Conservation (phyloP, 1,139 yeast genomes). For the Candida pseudoviswanathii region DNA sequence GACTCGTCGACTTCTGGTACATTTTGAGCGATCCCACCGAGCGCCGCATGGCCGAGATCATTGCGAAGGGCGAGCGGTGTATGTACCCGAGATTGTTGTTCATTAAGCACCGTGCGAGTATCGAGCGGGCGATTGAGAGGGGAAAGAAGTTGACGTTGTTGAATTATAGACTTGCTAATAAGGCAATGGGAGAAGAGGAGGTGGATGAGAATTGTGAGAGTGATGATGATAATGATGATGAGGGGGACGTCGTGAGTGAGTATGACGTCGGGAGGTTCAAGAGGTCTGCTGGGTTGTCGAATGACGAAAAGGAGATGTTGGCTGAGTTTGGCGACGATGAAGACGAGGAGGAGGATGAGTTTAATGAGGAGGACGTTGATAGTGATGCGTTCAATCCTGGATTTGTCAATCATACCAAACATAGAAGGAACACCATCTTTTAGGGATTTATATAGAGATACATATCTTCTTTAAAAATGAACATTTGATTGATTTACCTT, state of each 20-base stretch:
- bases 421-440: conserved; percentile 16
- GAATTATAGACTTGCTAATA: conserved; percentile 10
- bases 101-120: conserved; percentile 60
- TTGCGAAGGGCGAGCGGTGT: conserved; percentile 63
- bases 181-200: conserved; percentile 12
- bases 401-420: conserved; percentile 3
- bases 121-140: conserved; percentile 64
- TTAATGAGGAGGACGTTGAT: neutral
- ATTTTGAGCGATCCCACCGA: conserved; percentile 71
- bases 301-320: conserved; percentile 3
- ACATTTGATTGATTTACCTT: neutral
- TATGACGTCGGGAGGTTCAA: conserved; percentile 13
- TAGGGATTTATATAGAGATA: neutral
- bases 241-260: conserved; percentile 15
- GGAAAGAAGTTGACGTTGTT: conserved; percentile 34
- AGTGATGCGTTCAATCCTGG: conserved; percentile 15
- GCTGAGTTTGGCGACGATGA: conserved; percentile 1
- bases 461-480: neutral
- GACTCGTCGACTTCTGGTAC: conserved; percentile 59
- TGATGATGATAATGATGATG: conserved; percentile 16
- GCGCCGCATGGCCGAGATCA: conserved; percentile 55
- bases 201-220: conserved; percentile 17
- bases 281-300: conserved; percentile 7
- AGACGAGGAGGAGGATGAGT: neutral
- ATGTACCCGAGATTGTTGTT: conserved; percentile 69